Evolutionary conservation across 2,329 filamentous ascomycete genomes (phyloP).

Genomic region (Epichloe uncinata): DNA sequence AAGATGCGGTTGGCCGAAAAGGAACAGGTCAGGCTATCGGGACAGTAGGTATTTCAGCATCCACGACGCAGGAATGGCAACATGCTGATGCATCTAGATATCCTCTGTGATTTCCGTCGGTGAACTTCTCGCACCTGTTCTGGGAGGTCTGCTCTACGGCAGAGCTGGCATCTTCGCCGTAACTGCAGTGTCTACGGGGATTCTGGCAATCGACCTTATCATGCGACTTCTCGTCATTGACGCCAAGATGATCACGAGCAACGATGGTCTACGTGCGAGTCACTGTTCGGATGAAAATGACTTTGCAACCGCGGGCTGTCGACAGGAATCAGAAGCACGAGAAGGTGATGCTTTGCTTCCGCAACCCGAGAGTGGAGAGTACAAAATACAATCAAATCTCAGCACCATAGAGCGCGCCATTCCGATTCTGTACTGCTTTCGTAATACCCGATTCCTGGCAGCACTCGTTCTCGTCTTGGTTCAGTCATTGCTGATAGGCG

Average conservation of each 20-base stretch:
- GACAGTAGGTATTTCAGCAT: not conserved
- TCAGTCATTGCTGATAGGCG: not conserved
- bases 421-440: slow-evolving; percentile 2
- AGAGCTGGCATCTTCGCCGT: not conserved
- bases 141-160: slow-evolving; percentile 1
- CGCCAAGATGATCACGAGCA: too few relatives aligned
- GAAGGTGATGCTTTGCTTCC: not conserved
- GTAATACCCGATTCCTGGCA: not conserved
- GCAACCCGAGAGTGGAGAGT: not conserved
- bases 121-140: not conserved
- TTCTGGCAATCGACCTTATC: not conserved
- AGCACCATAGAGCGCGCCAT: not conserved
- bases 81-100: not conserved
- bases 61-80: not conserved
- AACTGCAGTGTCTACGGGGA: not conserved
- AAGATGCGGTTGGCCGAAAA: not conserved
- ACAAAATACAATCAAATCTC: not conserved
- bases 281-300: too few relatives aligned
- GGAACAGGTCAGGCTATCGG: not conserved
- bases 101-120: not conserved
- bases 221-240: slow-evolving; percentile 1
- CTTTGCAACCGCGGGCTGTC: too few relatives aligned
- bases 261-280: not conserved
- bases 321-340: not conserved
- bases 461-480: not conserved